A percentile compares a stretch with the other conserved stretches of the same genome.
Conservation (phyloP, 1,139 yeast genomes). For the Lodderomyces beijingensis region DNA sequence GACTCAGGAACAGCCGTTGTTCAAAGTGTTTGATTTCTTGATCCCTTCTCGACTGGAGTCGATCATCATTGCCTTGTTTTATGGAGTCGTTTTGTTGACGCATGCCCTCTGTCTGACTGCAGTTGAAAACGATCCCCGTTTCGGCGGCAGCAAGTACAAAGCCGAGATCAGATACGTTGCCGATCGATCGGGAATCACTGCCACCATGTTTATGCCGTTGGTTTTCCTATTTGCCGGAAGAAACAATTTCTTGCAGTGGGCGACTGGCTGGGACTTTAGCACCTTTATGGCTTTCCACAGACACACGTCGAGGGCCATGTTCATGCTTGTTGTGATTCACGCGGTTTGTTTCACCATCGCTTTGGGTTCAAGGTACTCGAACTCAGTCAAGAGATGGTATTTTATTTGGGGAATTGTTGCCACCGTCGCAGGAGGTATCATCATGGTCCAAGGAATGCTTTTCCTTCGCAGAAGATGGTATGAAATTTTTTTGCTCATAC, state of each 20-base stretch:
- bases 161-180: slow-evolving; percentile 28
- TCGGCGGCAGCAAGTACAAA: slow-evolving; percentile 6
- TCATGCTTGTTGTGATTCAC: slow-evolving; percentile 27
- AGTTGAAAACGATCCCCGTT: slow-evolving; percentile 22
- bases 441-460: slow-evolving; percentile 35
- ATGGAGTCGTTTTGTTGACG: slow-evolving; percentile 41
- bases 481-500: slow-evolving; percentile 38
- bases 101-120: slow-evolving; percentile 19
- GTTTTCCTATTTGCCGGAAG: slow-evolving; percentile 39
- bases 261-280: slow-evolving; percentile 36
- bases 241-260: slow-evolving; percentile 39
- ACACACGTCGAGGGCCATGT: slow-evolving; percentile 34
- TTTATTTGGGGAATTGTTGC: slow-evolving; percentile 31
- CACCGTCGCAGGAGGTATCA: slow-evolving; percentile 29
- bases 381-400: slow-evolving; percentile 17
- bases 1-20: slow-evolving; percentile 18
- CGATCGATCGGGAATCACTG: slow-evolving; percentile 32
- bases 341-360: slow-evolving; percentile 35
- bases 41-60: slow-evolving; percentile 29
- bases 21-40: slow-evolving; percentile 19
- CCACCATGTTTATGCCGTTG: slow-evolving; percentile 28
- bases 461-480: slow-evolving; percentile 39
- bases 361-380: slow-evolving; percentile 12
- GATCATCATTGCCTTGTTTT: slow-evolving; percentile 27
- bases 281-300: slow-evolving; percentile 35